Conservation (phyloP, 2,329 filamentous ascomycete genomes). For the Pseudocercospora musae region DNA sequence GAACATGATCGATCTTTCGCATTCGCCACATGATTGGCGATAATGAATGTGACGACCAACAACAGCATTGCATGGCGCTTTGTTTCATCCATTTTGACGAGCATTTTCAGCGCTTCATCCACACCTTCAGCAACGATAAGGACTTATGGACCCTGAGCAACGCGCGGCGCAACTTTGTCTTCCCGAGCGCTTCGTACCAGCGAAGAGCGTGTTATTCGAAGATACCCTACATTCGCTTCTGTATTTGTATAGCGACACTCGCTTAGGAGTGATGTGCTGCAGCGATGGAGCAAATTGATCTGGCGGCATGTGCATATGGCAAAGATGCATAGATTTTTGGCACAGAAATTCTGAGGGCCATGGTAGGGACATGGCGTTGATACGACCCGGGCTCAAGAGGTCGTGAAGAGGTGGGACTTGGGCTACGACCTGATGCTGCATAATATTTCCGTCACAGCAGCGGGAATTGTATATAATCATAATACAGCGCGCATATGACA, state of each 20-base stretch:
- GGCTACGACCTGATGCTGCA: conserved; percentile 21
- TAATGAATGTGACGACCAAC: conserved; percentile 23
- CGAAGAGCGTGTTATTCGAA: conserved; percentile 10
- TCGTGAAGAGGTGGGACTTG: conserved; percentile 6
- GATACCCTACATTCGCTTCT: conserved; percentile 29
- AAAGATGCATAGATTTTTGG: conserved; percentile 16
- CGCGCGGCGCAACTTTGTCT: conserved; percentile 11
- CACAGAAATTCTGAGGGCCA: background rate
- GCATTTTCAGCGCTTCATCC: conserved; percentile 22
- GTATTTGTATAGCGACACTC: conserved; percentile 24
- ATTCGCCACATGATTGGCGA: conserved; percentile 12
- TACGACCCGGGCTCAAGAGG: background rate
- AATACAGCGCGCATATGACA: conserved; percentile 17
- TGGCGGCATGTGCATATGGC: conserved; percentile 12
- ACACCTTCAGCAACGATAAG: conserved; percentile 9
- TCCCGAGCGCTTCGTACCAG: conserved; percentile 5
- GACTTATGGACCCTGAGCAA: conserved; percentile 8
- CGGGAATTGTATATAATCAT: conserved; percentile 22
- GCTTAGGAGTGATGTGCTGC: conserved; percentile 16
- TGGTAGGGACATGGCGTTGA: background rate
- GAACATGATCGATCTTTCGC: conserved; percentile 9
- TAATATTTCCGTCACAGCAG: conserved; percentile 16
- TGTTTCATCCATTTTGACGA: conserved; percentile 17
- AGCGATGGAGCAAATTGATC: conserved; percentile 7
- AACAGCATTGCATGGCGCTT: conserved; percentile 22